These are phyloP conservation scores for Ilex aquifolium DNA, from an alignment of 257 asterid species.

Conservation along the genomic window DNA sequence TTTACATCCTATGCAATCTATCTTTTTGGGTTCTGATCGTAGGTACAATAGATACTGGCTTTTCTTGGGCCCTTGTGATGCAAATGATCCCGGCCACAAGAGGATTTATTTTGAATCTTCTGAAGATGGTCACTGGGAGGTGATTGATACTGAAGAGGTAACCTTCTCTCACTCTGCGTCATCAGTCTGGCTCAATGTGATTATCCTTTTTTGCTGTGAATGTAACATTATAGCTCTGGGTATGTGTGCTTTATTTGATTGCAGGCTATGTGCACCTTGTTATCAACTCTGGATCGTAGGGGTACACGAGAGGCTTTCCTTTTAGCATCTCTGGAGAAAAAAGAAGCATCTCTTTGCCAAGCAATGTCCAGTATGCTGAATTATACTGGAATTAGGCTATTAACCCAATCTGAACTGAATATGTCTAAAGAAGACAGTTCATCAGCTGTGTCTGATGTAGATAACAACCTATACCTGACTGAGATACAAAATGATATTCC, in stretches of 20 bases:
- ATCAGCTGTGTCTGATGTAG: conserved; percentile 93
- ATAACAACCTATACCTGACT: conserved; percentile 37
- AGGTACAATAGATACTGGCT: conserved; percentile 98
- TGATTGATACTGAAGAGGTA: conserved; percentile 88
- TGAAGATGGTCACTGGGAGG: conserved; percentile 98
- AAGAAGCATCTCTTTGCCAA: conserved; percentile 44
- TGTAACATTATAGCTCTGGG: conserved; percentile 16
- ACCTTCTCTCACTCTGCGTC: not conserved
- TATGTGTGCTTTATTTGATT: conserved; percentile 8
- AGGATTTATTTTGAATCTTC: conserved; percentile 97
- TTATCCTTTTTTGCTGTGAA: conserved; percentile 7
- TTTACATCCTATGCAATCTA: conserved; percentile 93
- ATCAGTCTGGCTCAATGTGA: not conserved
- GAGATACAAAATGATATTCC: conserved; percentile 45
- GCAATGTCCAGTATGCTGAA: conserved; percentile 45
- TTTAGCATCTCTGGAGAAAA: conserved; percentile 55
- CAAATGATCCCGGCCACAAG: conserved; percentile 88
- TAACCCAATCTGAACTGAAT: conserved; percentile 31
- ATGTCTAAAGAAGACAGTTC: conserved; percentile 74
- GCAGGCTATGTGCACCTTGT: conserved; percentile 66
- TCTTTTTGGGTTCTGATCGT: conserved; percentile 94
- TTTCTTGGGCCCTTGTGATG: conserved; percentile 96
- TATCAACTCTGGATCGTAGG: conserved; percentile 62
- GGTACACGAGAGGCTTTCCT: conserved; percentile 92
- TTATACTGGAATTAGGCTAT: conserved; percentile 34